These are phyloP conservation scores for Cyclaneusma minus DNA, from an alignment of 2,329 filamentous ascomycete genomes.

Conservation along the genomic window DNA sequence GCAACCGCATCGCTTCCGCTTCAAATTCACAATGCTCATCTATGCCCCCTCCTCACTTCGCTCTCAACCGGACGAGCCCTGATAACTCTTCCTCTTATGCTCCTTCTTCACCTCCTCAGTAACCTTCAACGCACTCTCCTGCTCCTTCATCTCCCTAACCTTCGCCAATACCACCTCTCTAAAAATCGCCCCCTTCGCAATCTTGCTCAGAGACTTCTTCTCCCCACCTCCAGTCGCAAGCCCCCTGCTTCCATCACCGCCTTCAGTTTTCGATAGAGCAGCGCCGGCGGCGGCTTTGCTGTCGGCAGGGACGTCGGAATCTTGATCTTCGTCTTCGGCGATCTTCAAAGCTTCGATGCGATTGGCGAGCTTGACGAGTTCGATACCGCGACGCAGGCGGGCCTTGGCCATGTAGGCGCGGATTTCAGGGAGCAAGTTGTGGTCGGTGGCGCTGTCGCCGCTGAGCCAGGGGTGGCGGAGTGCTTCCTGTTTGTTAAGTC, in stretches of 20 bases:
- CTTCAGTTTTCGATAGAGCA: conserved; percentile 7
- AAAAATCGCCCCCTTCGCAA: conserved; percentile 62
- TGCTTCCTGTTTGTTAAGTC: conserved; percentile 45
- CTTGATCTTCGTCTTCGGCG: conserved; percentile 75
- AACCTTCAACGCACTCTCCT: conserved; percentile 60
- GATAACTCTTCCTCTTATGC: conserved; percentile 10
- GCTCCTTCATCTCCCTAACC: conserved; percentile 79
- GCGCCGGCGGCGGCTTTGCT: conserved; percentile 39
- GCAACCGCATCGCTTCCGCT: too few relatives aligned
- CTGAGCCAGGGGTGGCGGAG: conserved; percentile 78
- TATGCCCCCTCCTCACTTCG: neutral
- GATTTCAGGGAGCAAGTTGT: conserved; percentile 96
- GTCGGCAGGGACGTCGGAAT: conserved; percentile 40
- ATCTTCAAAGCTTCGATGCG: conserved; percentile 90
- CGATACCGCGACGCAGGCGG: conserved; percentile 81
- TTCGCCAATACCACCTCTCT: conserved; percentile 88
- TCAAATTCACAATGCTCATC: conserved; percentile 1
- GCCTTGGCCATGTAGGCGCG: conserved; percentile 84
- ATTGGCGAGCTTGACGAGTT: conserved; percentile 90
- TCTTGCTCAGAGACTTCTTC: conserved; percentile 29
- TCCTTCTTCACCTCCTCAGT: conserved; percentile 28
- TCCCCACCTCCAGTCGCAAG: conserved; percentile 12
- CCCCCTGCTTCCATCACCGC: conserved; percentile 3
- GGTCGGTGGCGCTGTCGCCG: conserved; percentile 80
- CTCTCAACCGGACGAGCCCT: too few relatives aligned